Evolutionary conservation across 805 yeast species (phyloP).

Genomic region (Kregervanrija fluxuum): DNA sequence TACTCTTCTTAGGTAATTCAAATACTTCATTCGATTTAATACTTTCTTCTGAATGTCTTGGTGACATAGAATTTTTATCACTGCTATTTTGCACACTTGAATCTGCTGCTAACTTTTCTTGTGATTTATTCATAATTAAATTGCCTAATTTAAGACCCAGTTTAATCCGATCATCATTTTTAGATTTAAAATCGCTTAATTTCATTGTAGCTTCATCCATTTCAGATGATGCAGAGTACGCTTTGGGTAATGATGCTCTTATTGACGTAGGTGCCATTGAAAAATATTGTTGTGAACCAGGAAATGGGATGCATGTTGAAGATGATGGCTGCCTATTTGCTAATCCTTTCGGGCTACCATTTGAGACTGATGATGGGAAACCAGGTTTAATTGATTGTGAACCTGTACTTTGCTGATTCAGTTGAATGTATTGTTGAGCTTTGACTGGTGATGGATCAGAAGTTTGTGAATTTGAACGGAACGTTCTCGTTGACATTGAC

Average conservation of each 20-base stretch:
- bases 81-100: not conserved
- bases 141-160: conserved; percentile 23
- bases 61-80: not conserved
- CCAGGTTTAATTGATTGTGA: not conserved
- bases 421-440: conserved; percentile 2
- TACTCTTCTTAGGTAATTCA: conserved; percentile 12
- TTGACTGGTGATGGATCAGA: conserved; percentile 21
- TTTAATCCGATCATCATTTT: conserved; percentile 23
- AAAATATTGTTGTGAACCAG: not conserved
- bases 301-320: not conserved
- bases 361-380: not conserved
- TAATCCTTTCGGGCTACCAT: no score
- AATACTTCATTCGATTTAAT: not conserved
- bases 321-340: not conserved
- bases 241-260: not conserved
- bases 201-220: conserved; percentile 23
- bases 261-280: not conserved
- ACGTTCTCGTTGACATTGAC: conserved; percentile 27
- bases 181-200: conserved; percentile 21
- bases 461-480: conserved; percentile 25
- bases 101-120: conserved; percentile 14
- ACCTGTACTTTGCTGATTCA: conserved; percentile 3
- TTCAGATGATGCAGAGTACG: conserved; percentile 11
- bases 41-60: not conserved
- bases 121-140: conserved; percentile 17